Evolutionary conservation across 2,329 filamentous ascomycete species (phyloP).

Genomic region (Epichloe gansuensis): DNA sequence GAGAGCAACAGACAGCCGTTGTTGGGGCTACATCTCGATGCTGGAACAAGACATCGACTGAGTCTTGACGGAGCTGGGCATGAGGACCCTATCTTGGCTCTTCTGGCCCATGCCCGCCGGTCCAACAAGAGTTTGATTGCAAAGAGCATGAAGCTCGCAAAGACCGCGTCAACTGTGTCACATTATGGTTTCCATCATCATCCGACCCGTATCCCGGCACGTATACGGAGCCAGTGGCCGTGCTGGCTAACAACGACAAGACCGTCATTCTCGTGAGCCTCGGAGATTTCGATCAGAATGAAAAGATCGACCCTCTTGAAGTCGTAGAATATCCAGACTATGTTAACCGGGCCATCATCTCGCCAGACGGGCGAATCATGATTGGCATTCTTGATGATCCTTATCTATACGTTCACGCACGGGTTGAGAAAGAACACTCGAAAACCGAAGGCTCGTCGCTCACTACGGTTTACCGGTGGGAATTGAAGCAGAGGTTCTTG

Average conservation of each 20-base stretch:
- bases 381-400: conserved; percentile 81
- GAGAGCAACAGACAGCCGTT: conserved; percentile 16
- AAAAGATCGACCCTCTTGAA: conserved; percentile 47
- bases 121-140: conserved; percentile 34
- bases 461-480: conserved; percentile 35
- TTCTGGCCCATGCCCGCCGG: conserved; percentile 26
- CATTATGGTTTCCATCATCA: conserved; percentile 45
- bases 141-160: conserved; percentile 42
- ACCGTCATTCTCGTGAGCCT: conserved; percentile 78
- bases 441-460: conserved; percentile 13
- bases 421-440: conserved; percentile 26
- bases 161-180: conserved; percentile 55
- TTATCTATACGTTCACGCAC: conserved; percentile 70
- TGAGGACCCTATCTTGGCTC: conserved; percentile 22
- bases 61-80: conserved; percentile 22
- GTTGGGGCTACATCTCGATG: conserved; percentile 12
- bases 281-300: conserved; percentile 37
- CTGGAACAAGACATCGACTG: conserved; percentile 13
- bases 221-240: conserved; percentile 47
- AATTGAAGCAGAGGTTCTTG: conserved; percentile 36
- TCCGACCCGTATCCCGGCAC: conserved; percentile 19
- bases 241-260: conserved; percentile 83
- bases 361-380: conserved; percentile 70
- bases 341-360: conserved; percentile 91
- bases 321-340: conserved; percentile 65